A percentile compares a stretch with the other conserved stretches of the same genome.
Evolutionary conservation across 2,329 filamentous ascomycete genomes (phyloP).

Genomic region (Elsinoe batatas): DNA sequence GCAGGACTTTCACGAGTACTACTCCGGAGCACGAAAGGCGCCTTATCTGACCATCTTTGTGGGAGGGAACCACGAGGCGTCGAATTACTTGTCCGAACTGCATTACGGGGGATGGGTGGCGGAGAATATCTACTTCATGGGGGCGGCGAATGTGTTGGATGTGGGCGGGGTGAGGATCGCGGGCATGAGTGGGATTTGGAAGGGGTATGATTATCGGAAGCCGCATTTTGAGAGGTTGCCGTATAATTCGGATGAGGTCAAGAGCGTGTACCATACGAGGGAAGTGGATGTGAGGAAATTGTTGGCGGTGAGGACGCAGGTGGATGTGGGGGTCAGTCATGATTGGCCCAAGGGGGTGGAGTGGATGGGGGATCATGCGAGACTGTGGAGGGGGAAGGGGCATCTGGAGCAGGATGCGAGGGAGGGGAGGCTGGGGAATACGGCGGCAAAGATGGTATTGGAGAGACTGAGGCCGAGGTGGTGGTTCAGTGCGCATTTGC

Average conservation of each 20-base stretch:
- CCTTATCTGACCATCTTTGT: constrained; percentile 89
- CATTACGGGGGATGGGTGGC: constrained; percentile 97
- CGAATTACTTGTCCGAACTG: constrained; percentile 80
- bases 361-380: constrained; percentile 58
- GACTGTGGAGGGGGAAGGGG: constrained; percentile 63
- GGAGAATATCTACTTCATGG: constrained; percentile 94
- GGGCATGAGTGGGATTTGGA: constrained; percentile 90
- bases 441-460: constrained; percentile 70
- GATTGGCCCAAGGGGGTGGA: constrained; percentile 90
- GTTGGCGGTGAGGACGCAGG: constrained; percentile 70
- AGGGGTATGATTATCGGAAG: constrained; percentile 76
- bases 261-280: constrained; percentile 78
- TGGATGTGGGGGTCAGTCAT: constrained; percentile 86
- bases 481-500: constrained; percentile 88
- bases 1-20: constrained; percentile 91
- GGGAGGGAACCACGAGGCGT: constrained; percentile 90
- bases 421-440: constrained; percentile 65
- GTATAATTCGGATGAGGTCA: constrained; percentile 66
- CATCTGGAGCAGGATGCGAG: constrained; percentile 66
- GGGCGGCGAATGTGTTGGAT: constrained; percentile 78
- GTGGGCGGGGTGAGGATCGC: constrained; percentile 80
- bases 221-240: constrained; percentile 78
- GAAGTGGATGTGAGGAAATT: constrained; percentile 88
- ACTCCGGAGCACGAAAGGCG: constrained; percentile 64
- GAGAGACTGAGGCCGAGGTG: constrained; percentile 70